Percentiles rank a stretch among this genome's conserved stretches.
Conservation (phyloP, 2,329 filamentous ascomycete species). For the Raffaelea deltoideospora region DNA sequence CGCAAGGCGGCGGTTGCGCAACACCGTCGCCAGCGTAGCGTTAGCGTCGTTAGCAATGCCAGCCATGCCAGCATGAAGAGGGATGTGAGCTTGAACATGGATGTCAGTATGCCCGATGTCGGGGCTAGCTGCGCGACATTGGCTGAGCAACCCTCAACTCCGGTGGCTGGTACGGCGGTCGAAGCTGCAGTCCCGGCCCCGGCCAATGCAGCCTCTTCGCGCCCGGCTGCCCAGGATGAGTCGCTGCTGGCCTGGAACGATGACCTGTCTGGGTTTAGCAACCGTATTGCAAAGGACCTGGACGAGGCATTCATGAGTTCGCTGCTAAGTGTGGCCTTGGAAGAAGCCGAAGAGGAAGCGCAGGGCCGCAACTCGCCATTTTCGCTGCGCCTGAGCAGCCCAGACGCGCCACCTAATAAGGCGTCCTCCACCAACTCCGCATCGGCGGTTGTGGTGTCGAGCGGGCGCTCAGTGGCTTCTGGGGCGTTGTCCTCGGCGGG, state of each 20-base stretch:
- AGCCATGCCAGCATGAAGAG: neutral
- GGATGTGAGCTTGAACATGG: constrained; percentile 10
- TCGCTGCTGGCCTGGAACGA: constrained; percentile 48
- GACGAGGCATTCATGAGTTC: constrained; percentile 80
- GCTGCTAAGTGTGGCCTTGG: constrained; percentile 18
- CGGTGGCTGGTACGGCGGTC: too few relatives aligned
- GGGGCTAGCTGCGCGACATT: too few relatives aligned
- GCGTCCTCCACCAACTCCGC: too few relatives aligned
- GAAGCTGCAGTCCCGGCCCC: too few relatives aligned
- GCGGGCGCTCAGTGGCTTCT: too few relatives aligned
- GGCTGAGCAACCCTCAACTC: too few relatives aligned
- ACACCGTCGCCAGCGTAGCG: constrained; percentile 4
- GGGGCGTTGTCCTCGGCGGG: too few relatives aligned
- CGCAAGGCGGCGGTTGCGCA: constrained; percentile 23
- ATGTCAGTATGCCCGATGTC: too few relatives aligned
- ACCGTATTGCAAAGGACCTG: constrained; percentile 74
- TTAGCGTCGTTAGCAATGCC: constrained; percentile 2
- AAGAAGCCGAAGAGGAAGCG: constrained; percentile 5
- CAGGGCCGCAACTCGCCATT: constrained; percentile 24
- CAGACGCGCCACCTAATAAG: too few relatives aligned
- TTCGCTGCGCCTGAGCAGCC: constrained; percentile 23
- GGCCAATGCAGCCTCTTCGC: too few relatives aligned
- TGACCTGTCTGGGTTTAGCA: constrained; percentile 71
- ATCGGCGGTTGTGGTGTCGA: too few relatives aligned
- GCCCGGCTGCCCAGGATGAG: too few relatives aligned